Conservation (phyloP, 257 asterid genomes). For the Jacaranda copaia region DNA sequence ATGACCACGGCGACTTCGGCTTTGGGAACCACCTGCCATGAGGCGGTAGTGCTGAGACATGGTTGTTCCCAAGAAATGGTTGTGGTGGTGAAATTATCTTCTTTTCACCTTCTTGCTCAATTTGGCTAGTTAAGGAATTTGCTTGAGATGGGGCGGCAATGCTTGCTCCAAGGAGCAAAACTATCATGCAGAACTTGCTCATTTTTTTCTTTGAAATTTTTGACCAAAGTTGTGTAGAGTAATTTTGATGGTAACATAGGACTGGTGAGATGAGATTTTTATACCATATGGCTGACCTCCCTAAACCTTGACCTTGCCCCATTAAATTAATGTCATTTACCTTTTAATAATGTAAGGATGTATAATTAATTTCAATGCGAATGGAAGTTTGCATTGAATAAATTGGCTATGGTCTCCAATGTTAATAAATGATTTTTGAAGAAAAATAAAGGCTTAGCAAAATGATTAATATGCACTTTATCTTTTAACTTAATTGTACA, state of each 20-base stretch:
- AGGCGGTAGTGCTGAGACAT: not conserved
- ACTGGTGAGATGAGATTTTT: not conserved
- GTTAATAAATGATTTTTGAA: no score
- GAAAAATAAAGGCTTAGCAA: no score
- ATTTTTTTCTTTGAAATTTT: not conserved
- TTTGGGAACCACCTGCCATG: no score
- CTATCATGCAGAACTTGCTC: not conserved
- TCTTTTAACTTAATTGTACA: no score
- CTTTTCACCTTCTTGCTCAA: not conserved
- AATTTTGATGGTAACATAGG: not conserved
- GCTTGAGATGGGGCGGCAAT: slow-evolving; percentile 5
- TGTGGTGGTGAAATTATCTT: not conserved
- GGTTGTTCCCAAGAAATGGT: not conserved
- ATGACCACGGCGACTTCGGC: not conserved
- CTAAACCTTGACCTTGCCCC: not conserved
- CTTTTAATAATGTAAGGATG: not conserved
- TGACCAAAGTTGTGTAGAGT: not conserved
- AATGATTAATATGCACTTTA: no score
- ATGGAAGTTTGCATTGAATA: not conserved
- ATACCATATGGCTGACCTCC: not conserved
- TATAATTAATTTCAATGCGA: not conserved
- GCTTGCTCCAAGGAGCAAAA: slow-evolving; percentile 8
- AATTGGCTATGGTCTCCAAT: no score
- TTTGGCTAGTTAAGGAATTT: not conserved
- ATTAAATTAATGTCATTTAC: not conserved